phyloP scores from a whole-genome alignment of 352 stramenopile genomes.

The Pseudoperonospora humuli region DNA sequence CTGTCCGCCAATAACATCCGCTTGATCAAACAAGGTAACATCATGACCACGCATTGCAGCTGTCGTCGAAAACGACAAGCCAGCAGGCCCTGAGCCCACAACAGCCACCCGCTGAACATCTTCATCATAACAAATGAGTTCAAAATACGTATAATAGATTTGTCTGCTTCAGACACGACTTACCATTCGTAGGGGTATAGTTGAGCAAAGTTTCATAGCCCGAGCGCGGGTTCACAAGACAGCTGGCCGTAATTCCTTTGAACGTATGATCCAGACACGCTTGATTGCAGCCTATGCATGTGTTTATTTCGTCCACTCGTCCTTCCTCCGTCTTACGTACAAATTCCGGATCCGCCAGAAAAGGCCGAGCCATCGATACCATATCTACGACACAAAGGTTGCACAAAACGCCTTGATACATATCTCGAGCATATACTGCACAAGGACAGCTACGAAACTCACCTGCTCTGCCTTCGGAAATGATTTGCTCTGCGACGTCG shows the following conservation, averaged over 20 bases:
- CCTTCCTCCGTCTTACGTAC: conserved; percentile 88
- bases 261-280: conserved; percentile 98
- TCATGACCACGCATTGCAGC: conserved; percentile 88
- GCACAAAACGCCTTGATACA: background rate
- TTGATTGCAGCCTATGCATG: conserved; percentile 95
- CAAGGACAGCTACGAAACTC: background rate
- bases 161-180: background rate
- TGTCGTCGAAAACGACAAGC: conserved; percentile 86
- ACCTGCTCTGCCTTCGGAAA: conserved; percentile 72
- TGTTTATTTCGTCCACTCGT: conserved; percentile 93
- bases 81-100: conserved; percentile 90
- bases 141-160: background rate
- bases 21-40: conserved; percentile 92
- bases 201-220: conserved; percentile 92
- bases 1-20: conserved; percentile 85
- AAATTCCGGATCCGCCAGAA: conserved; percentile 93
- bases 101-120: conserved; percentile 76
- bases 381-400: conserved; percentile 34
- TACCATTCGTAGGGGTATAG: conserved; percentile 42
- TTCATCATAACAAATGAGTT: conserved; percentile 4
- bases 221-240: conserved; percentile 94
- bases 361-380: conserved; percentile 87
- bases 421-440: background rate
- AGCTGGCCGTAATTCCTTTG: conserved; percentile 89
- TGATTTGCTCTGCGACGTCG: conserved; percentile 83